phyloP scores from a whole-genome alignment of 73 alveolate species.

The Blepharisma stoltei region DNA sequence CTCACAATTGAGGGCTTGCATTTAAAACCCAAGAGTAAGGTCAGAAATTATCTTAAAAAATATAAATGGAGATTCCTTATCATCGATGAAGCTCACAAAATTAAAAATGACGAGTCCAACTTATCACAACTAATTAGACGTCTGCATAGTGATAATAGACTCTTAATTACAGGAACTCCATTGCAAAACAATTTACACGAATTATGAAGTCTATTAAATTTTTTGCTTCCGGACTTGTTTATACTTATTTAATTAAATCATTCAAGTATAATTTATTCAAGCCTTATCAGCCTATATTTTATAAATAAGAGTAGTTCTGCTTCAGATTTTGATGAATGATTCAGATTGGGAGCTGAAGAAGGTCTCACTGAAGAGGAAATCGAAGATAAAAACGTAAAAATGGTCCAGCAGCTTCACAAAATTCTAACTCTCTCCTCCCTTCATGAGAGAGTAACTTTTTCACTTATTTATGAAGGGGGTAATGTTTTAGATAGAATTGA shows the following conservation, averaged over 20 bases:
- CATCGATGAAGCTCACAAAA: slow-evolving; percentile 97
- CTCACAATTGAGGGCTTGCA: too few relatives aligned
- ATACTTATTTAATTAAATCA: too few relatives aligned
- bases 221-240: slow-evolving; percentile 96
- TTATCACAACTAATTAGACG: slow-evolving; percentile 66
- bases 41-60: slow-evolving; percentile 66
- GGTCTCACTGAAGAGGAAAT: slow-evolving; percentile 72
- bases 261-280: too few relatives aligned
- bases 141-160: slow-evolving; percentile 83
- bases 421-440: too few relatives aligned
- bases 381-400: slow-evolving; percentile 86
- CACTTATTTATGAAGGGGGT: too few relatives aligned
- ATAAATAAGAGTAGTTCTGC: too few relatives aligned
- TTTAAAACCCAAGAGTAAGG: too few relatives aligned
- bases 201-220: slow-evolving; percentile 94
- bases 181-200: slow-evolving; percentile 96
- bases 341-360: slow-evolving; percentile 61
- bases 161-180: slow-evolving; percentile 96
- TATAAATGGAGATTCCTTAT: slow-evolving; percentile 65
- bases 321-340: slow-evolving; percentile 89
- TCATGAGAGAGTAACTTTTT: too few relatives aligned
- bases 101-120: slow-evolving; percentile 89
- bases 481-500: too few relatives aligned
- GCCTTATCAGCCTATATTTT: too few relatives aligned
- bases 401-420: slow-evolving; percentile 88